A percentile compares a stretch with the other conserved stretches of the same genome.
Conservation (phyloP, 352 stramenopile genomes). For the Globisporangium viniferum region DNA sequence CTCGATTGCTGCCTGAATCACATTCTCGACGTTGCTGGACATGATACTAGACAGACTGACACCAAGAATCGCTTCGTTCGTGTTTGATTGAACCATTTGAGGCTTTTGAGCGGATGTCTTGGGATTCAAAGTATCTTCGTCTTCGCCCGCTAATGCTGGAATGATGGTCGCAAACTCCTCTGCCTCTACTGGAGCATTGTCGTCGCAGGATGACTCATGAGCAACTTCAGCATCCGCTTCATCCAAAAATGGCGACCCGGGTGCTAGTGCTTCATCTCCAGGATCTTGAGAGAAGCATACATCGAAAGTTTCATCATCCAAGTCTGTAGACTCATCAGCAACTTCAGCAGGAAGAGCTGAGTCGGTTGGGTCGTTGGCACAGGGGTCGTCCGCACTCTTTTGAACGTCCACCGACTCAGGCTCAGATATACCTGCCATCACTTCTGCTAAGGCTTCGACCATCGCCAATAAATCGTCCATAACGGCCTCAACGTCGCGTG, state of each 20-base stretch:
- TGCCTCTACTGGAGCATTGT: neutral
- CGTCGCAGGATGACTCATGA: neutral
- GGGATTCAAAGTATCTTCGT: neutral
- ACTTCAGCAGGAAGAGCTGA: neutral
- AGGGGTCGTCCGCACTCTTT: neutral
- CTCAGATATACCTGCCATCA: neutral
- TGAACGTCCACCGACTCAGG: neutral
- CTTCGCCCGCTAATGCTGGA: neutral
- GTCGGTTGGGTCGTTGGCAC: neutral
- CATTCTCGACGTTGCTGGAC: neutral
- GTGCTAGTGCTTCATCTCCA: neutral
- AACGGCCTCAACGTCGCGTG: slow-evolving; percentile 7
- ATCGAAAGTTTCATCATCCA: neutral
- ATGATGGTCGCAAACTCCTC: neutral
- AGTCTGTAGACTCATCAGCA: neutral
- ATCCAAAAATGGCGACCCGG: neutral
- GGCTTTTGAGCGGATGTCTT: neutral
- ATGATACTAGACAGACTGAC: slow-evolving; percentile 3
- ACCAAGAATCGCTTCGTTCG: neutral
- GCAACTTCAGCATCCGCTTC: neutral
- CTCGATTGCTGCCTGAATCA: neutral
- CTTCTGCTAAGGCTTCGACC: slow-evolving; percentile 1
- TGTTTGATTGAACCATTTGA: neutral
- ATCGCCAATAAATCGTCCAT: slow-evolving; percentile 19
- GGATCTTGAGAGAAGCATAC: neutral